phyloP scores from a whole-genome alignment of 2,329 filamentous ascomycete species.

The Rutstroemia sp. region DNA sequence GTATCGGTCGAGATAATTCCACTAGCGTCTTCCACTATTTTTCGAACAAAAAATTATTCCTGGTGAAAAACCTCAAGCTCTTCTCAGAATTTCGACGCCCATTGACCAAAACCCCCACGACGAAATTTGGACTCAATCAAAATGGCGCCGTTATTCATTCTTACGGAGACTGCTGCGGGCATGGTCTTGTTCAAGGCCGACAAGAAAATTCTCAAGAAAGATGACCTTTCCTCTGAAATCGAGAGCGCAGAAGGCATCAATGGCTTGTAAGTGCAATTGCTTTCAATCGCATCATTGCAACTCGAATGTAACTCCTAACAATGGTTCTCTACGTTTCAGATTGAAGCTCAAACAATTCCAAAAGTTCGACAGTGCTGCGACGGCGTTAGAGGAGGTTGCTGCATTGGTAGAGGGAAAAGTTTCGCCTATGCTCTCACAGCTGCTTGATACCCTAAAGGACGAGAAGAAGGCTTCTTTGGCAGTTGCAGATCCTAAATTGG shows the following conservation, averaged over 20 bases:
- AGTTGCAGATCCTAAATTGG: slow-evolving; percentile 88
- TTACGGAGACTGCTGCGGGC: slow-evolving; percentile 78
- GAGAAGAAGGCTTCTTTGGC: slow-evolving; percentile 96
- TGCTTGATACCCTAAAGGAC: slow-evolving; percentile 87
- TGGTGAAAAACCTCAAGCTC: slow-evolving; percentile 15
- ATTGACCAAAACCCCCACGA: slow-evolving; percentile 10
- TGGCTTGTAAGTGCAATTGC: slow-evolving; percentile 60
- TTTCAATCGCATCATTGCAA: slow-evolving; percentile 4
- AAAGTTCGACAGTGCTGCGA: slow-evolving; percentile 92
- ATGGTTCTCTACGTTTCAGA: slow-evolving; percentile 36
- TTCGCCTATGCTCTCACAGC: slow-evolving; percentile 71
- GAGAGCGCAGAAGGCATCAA: slow-evolving; percentile 77
- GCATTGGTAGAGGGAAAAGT: slow-evolving; percentile 91
- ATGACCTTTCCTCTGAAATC: slow-evolving; percentile 68
- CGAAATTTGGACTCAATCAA: slow-evolving; percentile 28
- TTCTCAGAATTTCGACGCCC: slow-evolving; percentile 11
- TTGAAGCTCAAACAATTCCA: slow-evolving; percentile 94
- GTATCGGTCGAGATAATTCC: background rate
- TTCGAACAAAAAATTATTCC: slow-evolving; percentile 17
- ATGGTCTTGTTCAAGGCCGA: slow-evolving; percentile 98
- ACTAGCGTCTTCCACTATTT: slow-evolving; percentile 17
- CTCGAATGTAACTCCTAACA: slow-evolving; percentile 16
- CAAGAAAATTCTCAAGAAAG: slow-evolving; percentile 93
- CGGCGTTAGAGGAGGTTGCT: slow-evolving; percentile 83
- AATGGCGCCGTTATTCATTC: slow-evolving; percentile 80